phyloP scores from a whole-genome alignment of 78 protist species.

The Dictyostelium intermedium region DNA sequence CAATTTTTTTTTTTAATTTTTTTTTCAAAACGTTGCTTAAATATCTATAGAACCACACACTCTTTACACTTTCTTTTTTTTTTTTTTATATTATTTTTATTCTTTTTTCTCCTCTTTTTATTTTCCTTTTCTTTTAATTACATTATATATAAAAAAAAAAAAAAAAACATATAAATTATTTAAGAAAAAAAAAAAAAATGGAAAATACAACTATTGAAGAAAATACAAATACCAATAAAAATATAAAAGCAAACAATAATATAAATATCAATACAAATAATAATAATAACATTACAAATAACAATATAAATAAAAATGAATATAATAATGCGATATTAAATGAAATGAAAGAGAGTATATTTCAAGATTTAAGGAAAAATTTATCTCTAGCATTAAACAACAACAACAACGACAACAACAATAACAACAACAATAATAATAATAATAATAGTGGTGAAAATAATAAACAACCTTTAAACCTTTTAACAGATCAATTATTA shows the following conservation, averaged over 20 bases:
- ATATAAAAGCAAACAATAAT: not conserved
- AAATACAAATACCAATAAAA: not conserved
- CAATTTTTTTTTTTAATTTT: no score
- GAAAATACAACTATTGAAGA: not conserved
- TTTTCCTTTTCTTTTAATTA: not conserved
- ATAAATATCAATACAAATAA: not conserved
- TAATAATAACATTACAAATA: not conserved
- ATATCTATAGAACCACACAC: no score
- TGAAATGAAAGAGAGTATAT: not conserved
- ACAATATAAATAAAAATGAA: not conserved
- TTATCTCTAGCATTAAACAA: not conserved
- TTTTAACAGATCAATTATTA: not conserved
- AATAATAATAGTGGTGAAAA: not conserved
- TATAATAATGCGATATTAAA: not conserved
- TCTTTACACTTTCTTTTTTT: no score
- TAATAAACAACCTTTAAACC: not conserved
- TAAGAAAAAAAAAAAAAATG: not conserved
- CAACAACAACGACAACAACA: not conserved
- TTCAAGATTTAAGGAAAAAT: not conserved
- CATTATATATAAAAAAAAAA: not conserved
- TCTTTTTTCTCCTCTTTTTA: no score
- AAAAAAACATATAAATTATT: not conserved
- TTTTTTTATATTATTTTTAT: no score
- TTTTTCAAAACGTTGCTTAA: no score
- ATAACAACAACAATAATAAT: not conserved